Conservation (phyloP, 1,139 yeast genomes). For the Arxiozyma slooffiae region DNA sequence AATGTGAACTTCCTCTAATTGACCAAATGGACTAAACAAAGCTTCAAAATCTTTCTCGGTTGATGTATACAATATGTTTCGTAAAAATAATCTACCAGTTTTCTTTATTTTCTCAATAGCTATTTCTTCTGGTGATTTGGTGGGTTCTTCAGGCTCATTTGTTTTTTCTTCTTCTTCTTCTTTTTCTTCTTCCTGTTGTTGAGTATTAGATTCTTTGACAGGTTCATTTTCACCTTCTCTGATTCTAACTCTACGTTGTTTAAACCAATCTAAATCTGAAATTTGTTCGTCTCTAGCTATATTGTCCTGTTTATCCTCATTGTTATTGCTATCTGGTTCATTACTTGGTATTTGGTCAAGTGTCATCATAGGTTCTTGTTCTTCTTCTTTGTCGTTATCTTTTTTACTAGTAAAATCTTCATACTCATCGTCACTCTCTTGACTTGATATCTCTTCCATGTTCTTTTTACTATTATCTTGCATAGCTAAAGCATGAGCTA, state of each 20-base stretch:
- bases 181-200: slow-evolving; percentile 13
- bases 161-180: slow-evolving; percentile 12
- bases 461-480: slow-evolving; percentile 26
- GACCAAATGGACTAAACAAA: slow-evolving; percentile 41
- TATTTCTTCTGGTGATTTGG: slow-evolving; percentile 37
- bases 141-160: slow-evolving; percentile 11
- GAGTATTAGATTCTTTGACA: slow-evolving; percentile 35
- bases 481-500: slow-evolving; percentile 33
- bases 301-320: slow-evolving; percentile 19
- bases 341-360: slow-evolving; percentile 15
- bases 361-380: slow-evolving; percentile 30
- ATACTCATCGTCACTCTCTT: slow-evolving; percentile 60
- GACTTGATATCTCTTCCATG: slow-evolving; percentile 30
- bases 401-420: slow-evolving; percentile 38
- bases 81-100: slow-evolving; percentile 77
- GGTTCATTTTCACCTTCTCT: slow-evolving; percentile 38
- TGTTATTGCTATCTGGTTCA: slow-evolving; percentile 11
- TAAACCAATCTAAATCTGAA: slow-evolving; percentile 85
- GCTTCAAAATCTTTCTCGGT: slow-evolving; percentile 67
- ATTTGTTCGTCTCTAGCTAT: slow-evolving; percentile 45
- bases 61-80: slow-evolving; percentile 76
- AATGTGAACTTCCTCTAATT: slow-evolving; percentile 70
- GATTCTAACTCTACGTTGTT: slow-evolving; percentile 65
- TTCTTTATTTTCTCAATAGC: slow-evolving; percentile 44
- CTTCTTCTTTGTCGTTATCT: slow-evolving; percentile 28